A percentile compares a stretch with the other conserved stretches of the same genome.
Evolutionary conservation across 2,329 filamentous ascomycete species (phyloP).

Genomic region (Phialocephala subalpina): DNA sequence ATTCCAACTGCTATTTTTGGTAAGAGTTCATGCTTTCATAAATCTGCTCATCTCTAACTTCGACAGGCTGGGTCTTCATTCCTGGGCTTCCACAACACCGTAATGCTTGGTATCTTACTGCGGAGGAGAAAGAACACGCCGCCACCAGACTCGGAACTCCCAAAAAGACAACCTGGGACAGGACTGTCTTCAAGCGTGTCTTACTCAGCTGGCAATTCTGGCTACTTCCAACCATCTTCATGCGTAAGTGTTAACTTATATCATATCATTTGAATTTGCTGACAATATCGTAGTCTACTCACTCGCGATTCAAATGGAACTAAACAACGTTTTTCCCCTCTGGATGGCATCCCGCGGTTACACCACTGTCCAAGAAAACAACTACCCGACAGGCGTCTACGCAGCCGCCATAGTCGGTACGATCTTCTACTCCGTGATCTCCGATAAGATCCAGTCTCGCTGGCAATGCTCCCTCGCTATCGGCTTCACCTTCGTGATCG

Average conservation of each 20-base stretch:
- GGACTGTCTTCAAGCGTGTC: conserved; percentile 26
- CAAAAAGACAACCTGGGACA: conserved; percentile 22
- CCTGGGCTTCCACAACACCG: conserved; percentile 52
- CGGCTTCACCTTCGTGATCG: conserved; percentile 51
- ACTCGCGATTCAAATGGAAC: conserved; percentile 51
- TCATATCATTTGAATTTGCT: not conserved
- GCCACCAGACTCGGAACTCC: conserved; percentile 47
- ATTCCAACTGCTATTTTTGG: not conserved
- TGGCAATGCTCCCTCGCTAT: conserved; percentile 54
- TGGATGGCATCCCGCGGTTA: conserved; percentile 48
- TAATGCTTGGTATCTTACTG: conserved; percentile 50
- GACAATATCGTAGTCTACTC: conserved; percentile 46
- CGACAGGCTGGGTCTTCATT: conserved; percentile 51
- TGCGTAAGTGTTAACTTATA: conserved; percentile 44
- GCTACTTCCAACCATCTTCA: conserved; percentile 53
- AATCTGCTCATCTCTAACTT: not conserved
- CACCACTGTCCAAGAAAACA: conserved; percentile 52
- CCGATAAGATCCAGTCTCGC: conserved; percentile 51
- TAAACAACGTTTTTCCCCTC: conserved; percentile 54
- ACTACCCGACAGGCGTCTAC: conserved; percentile 52
- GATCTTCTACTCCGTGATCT: conserved; percentile 37
- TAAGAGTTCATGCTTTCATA: not conserved
- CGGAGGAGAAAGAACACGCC: conserved; percentile 48
- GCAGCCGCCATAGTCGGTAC: conserved; percentile 52
- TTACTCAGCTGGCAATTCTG: conserved; percentile 55